Evolutionary conservation across 2,329 filamentous ascomycete species (phyloP).

Genomic region (Sporothrix phasma): DNA sequence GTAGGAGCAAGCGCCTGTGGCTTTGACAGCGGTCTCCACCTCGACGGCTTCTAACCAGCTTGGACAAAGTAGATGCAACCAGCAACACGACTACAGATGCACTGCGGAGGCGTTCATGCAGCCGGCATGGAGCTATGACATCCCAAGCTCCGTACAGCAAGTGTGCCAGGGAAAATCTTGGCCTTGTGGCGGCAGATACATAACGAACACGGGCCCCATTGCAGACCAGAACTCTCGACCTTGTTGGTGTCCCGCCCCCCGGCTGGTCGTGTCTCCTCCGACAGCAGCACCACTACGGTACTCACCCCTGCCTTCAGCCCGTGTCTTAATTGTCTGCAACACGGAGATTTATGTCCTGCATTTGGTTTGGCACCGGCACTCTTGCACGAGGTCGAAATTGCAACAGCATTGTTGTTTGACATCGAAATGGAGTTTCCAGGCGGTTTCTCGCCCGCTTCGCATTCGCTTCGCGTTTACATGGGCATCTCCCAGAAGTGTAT

Average conservation of each 20-base stretch:
- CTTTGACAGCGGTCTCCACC: background rate
- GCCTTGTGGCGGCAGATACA: background rate
- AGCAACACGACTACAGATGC: background rate
- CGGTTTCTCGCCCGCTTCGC: too few species aligned
- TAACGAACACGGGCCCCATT: background rate
- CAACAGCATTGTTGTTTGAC: too few species aligned
- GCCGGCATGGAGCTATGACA: background rate
- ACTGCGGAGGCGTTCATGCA: background rate
- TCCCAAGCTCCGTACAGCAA: too few species aligned
- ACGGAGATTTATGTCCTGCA: background rate
- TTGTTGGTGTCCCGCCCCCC: too few species aligned
- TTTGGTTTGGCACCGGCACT: background rate
- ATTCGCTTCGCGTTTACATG: too few species aligned
- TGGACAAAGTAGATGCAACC: background rate
- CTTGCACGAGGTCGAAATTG: too few species aligned
- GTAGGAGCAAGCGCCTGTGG: background rate
- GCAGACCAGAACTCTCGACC: background rate
- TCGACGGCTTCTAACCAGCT: background rate
- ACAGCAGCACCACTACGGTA: background rate
- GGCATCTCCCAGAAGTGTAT: too few species aligned
- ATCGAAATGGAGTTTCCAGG: too few species aligned
- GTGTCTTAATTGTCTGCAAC: background rate
- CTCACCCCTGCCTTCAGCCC: background rate
- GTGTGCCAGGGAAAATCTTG: too few species aligned
- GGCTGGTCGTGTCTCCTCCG: background rate